phyloP scores from a whole-genome alignment of 768 basidiomycete genomes.

The Lepiota venenata region DNA sequence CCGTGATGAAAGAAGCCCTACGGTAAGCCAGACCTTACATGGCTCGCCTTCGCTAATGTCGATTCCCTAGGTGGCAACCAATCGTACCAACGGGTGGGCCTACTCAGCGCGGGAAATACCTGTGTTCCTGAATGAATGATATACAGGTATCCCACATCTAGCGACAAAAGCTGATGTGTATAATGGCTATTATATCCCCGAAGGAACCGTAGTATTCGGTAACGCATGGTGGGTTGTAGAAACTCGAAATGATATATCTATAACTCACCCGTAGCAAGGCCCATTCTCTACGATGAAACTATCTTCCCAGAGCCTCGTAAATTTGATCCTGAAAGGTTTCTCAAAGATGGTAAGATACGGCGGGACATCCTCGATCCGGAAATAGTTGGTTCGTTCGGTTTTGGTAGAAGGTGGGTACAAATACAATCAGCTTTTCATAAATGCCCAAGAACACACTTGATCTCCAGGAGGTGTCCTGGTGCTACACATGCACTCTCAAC shows the following conservation, averaged over 20 bases:
- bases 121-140: background rate
- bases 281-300: conserved; percentile 29
- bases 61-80: conserved; percentile 1
- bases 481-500: conserved; percentile 15
- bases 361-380: conserved; percentile 7
- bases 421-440: background rate
- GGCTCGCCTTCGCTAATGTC: background rate
- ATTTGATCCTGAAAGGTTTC: conserved; percentile 27
- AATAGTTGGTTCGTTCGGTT: conserved; percentile 14
- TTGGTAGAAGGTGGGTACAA: conserved; percentile 14
- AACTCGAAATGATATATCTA: conserved; percentile 22
- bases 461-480: background rate
- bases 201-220: conserved; percentile 14
- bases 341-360: conserved; percentile 11
- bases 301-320: conserved; percentile 28
- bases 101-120: background rate
- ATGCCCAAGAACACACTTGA: too few species aligned
- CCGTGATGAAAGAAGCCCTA: conserved; percentile 20
- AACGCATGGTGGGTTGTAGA: conserved; percentile 16
- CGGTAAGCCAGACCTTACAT: conserved; percentile 10
- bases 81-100: background rate
- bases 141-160: conserved; percentile 27
- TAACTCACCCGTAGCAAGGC: conserved; percentile 24
- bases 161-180: conserved; percentile 35
- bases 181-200: conserved; percentile 32